A percentile compares a stretch with the other conserved stretches of the same genome.
These are phyloP conservation scores for Detonula confervacea DNA, from an alignment of 352 stramenopile species.

Conservation along the genomic window DNA sequence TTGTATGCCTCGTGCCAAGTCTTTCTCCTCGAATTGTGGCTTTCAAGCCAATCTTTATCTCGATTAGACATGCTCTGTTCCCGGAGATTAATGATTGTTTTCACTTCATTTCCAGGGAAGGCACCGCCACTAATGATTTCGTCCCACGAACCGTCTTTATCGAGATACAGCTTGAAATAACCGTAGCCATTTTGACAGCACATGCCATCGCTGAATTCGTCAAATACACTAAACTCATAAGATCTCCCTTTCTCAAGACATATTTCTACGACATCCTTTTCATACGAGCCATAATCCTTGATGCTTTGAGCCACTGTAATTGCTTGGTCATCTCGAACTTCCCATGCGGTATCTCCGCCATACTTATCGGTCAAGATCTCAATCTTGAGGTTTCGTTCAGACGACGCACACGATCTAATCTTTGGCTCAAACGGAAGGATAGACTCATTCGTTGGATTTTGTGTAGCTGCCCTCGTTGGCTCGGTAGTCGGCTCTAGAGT, in stretches of 20 bases:
- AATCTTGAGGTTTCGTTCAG: conserved; percentile 21
- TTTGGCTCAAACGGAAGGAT: neutral
- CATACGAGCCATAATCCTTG: conserved; percentile 19
- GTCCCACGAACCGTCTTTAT: conserved; percentile 25
- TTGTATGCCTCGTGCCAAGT: conserved; percentile 26
- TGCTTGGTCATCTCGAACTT: conserved; percentile 11
- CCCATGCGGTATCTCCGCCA: conserved; percentile 27
- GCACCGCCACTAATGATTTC: conserved; percentile 22
- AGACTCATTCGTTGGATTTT: neutral
- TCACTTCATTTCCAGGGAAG: conserved; percentile 30
- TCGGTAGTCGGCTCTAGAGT: neutral
- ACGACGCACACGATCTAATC: conserved; percentile 2
- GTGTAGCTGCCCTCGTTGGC: neutral
- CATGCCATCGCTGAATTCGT: conserved; percentile 30
- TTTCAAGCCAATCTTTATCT: conserved; percentile 31
- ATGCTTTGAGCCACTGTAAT: conserved; percentile 9
- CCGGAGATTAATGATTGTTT: conserved; percentile 31
- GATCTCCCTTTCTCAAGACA: conserved; percentile 16
- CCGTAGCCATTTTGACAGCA: conserved; percentile 23
- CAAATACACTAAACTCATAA: conserved; percentile 31
- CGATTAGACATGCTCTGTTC: conserved; percentile 18
- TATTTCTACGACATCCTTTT: conserved; percentile 12
- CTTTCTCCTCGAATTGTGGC: conserved; percentile 36
- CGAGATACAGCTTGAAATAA: conserved; percentile 34
- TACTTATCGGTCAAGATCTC: conserved; percentile 32